Conservation (phyloP, 441 rosid species). For the Breynia disticha region DNA sequence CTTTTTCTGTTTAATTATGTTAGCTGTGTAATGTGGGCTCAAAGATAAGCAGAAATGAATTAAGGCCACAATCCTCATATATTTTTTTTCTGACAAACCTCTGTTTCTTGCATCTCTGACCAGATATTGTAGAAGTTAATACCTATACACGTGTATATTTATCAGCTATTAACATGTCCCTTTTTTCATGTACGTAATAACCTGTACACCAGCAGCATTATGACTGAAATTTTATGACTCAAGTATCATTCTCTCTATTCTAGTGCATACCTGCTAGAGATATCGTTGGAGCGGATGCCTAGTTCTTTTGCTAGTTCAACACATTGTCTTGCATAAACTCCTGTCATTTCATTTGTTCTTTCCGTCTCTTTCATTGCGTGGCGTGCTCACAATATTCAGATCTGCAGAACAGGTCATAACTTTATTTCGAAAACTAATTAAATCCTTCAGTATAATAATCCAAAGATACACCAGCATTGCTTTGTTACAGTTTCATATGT, state of each 20-base stretch:
- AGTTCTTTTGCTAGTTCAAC: constrained; percentile 57
- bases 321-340: constrained; percentile 62
- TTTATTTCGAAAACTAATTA: too few species aligned
- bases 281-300: constrained; percentile 41
- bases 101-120: constrained; percentile 82
- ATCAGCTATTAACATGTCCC: too few species aligned
- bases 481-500: neutral
- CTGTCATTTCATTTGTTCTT: constrained; percentile 73
- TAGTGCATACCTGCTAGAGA: too few species aligned
- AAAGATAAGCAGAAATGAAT: neutral
- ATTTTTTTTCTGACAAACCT: constrained; percentile 68
- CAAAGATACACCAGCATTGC: neutral
- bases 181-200: too few species aligned
- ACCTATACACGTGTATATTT: too few species aligned
- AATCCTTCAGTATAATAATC: neutral
- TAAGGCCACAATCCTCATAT: constrained; percentile 45
- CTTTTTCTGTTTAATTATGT: too few species aligned
- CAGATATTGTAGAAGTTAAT: constrained; percentile 51
- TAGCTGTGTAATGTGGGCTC: too few species aligned
- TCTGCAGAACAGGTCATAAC: constrained; percentile 23
- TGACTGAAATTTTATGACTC: too few species aligned
- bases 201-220: too few species aligned
- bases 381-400: constrained; percentile 65
- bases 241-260: too few species aligned
- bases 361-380: constrained; percentile 63